phyloP scores from a whole-genome alignment of 2,329 filamentous ascomycete species.

The Ceratocystis lukuohia region DNA sequence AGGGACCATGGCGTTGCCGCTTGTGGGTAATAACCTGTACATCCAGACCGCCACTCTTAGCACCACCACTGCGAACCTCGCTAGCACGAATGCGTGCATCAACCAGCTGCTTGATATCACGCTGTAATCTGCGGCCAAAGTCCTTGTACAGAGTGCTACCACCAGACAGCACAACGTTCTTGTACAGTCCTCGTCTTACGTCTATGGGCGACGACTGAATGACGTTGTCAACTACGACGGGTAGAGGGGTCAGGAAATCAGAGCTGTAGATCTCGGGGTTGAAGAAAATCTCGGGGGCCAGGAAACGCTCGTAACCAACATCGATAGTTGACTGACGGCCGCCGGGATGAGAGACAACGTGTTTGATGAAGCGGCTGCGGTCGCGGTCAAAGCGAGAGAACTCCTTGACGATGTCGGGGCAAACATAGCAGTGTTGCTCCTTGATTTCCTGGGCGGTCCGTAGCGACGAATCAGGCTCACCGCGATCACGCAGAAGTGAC shows the following conservation, averaged over 20 bases:
- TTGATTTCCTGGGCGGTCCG: constrained; percentile 98
- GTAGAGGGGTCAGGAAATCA: constrained; percentile 91
- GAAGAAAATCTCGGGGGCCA: constrained; percentile 98
- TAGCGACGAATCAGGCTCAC: constrained; percentile 88
- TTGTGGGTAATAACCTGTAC: constrained; percentile 97
- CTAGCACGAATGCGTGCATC: constrained; percentile 86
- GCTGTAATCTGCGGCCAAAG: constrained; percentile 87
- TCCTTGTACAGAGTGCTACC: constrained; percentile 98
- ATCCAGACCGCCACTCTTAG: constrained; percentile 84
- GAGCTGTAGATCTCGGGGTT: constrained; percentile 99
- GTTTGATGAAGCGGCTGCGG: constrained; percentile 78
- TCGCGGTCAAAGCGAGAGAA: constrained; percentile 91
- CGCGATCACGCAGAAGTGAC: constrained; percentile 84
- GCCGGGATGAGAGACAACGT: constrained; percentile 73
- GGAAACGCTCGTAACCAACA: constrained; percentile 93
- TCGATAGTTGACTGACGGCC: constrained; percentile 77
- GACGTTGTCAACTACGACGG: constrained; percentile 85
- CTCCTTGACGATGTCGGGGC: constrained; percentile 97
- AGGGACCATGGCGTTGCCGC: constrained; percentile 90
- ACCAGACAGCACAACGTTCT: constrained; percentile 97
- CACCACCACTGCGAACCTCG: constrained; percentile 80
- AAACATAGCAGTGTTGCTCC: constrained; percentile 97
- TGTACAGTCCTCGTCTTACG: constrained; percentile 91
- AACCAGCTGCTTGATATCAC: constrained; percentile 92
- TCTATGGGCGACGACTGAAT: constrained; percentile 98